Percentiles rank a stretch among this genome's conserved stretches.
Conservation (phyloP, 2,329 filamentous ascomycete genomes). For the Epichloe sp. region DNA sequence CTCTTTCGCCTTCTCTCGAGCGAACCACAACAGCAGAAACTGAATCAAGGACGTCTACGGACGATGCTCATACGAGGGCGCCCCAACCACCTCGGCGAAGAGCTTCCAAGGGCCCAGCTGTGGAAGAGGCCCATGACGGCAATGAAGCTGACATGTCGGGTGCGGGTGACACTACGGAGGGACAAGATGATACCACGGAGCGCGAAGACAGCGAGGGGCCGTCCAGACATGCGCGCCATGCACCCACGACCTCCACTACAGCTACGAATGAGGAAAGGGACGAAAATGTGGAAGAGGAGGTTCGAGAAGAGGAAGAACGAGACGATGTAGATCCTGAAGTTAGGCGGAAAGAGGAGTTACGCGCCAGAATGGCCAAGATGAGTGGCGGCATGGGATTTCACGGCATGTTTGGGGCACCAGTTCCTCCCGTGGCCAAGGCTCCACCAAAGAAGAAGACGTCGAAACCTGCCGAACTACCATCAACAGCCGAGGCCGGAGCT, state of each 20-base stretch:
- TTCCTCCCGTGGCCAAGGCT: conserved; percentile 43
- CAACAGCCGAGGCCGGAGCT: conserved; percentile 27
- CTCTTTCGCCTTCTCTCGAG: conserved; percentile 24
- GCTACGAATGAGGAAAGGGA: conserved; percentile 47
- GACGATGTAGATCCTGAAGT: conserved; percentile 82
- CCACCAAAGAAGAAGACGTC: conserved; percentile 37
- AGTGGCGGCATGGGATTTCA: conserved; percentile 95
- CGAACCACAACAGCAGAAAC: conserved; percentile 35
- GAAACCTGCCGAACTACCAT: conserved; percentile 22
- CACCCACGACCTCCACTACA: conserved; percentile 21
- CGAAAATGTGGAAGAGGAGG: conserved; percentile 37
- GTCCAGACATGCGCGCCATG: conserved; percentile 21
- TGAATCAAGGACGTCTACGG: conserved; percentile 35
- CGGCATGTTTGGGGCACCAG: conserved; percentile 73
- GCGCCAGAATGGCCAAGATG: conserved; percentile 96
- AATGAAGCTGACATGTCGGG: conserved; percentile 55
- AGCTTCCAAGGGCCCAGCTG: conserved; percentile 32
- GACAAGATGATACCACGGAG: conserved; percentile 48
- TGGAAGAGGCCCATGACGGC: conserved; percentile 39
- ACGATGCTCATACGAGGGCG: conserved; percentile 24
- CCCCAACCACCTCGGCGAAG: conserved; percentile 37
- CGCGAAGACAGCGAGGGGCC: conserved; percentile 63
- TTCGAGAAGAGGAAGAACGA: conserved; percentile 61
- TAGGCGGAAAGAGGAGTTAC: conserved; percentile 71
- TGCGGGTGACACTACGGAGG: conserved; percentile 50